Evolutionary conservation across 2,329 filamentous ascomycete species (phyloP).

Genomic region (Phoma sp.): DNA sequence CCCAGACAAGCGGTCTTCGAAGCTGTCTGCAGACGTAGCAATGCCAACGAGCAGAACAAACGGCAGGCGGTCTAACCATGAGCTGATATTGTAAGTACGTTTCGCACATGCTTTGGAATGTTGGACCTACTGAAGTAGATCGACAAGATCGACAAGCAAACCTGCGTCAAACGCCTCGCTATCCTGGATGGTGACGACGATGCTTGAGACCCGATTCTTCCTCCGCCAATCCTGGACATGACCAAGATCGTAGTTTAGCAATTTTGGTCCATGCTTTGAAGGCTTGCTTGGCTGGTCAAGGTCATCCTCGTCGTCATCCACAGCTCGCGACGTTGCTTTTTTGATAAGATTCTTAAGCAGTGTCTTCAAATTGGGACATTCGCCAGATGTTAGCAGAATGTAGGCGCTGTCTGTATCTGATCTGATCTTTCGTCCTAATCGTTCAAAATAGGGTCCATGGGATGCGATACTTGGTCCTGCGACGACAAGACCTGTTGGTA

Average conservation of each 20-base stretch:
- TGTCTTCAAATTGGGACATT: constrained; percentile 76
- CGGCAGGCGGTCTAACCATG: constrained; percentile 77
- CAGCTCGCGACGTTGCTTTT: constrained; percentile 63
- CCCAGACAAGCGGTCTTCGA: constrained; percentile 75
- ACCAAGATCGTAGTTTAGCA: constrained; percentile 80
- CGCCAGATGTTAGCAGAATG: constrained; percentile 71
- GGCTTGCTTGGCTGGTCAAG: constrained; percentile 20
- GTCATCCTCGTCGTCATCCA: constrained; percentile 62
- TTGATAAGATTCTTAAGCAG: constrained; percentile 75
- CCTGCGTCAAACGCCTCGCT: constrained; percentile 80
- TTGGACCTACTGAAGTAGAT: constrained; percentile 67
- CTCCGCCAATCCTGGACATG: constrained; percentile 68
- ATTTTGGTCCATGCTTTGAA: constrained; percentile 63
- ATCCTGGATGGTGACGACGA: constrained; percentile 78
- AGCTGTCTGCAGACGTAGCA: constrained; percentile 80
- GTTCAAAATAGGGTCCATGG: constrained; percentile 75
- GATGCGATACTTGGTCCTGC: constrained; percentile 81
- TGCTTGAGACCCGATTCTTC: constrained; percentile 60
- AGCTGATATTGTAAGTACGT: constrained; percentile 44
- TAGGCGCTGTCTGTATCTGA: constrained; percentile 59
- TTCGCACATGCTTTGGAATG: no score
- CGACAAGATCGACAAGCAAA: constrained; percentile 74
- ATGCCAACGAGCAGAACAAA: constrained; percentile 81
- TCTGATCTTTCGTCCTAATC: constrained; percentile 60
- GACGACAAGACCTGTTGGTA: constrained; percentile 75